Percentiles rank a stretch among this genome's conserved stretches.
Conservation (phyloP, 176 grass and related monocot genomes). For the Oropetium thomaeum region DNA sequence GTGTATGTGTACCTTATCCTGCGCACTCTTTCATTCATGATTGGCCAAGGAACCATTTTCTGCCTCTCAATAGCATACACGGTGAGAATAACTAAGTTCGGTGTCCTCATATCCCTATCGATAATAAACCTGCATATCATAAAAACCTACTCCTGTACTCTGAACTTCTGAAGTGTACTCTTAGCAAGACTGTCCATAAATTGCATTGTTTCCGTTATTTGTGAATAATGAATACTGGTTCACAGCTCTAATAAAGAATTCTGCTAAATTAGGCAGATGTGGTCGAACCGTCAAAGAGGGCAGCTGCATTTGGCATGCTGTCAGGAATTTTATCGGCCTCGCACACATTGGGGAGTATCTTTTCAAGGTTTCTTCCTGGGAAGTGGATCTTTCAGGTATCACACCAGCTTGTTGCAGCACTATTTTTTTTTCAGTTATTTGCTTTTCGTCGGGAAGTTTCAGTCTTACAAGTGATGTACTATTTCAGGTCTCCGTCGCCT, state of each 20-base stretch:
- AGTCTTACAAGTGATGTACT: background rate
- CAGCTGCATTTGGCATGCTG: conserved; percentile 62
- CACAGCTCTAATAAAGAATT: background rate
- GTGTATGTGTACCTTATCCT: conserved; percentile 61
- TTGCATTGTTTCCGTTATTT: background rate
- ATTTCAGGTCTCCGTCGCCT: conserved; percentile 54
- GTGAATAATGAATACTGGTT: background rate
- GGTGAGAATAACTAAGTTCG: conserved; percentile 22
- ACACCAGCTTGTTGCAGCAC: background rate
- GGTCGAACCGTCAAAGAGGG: conserved; percentile 57
- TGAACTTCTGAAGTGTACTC: background rate
- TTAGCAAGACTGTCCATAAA: too few relatives aligned
- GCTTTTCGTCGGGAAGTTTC: background rate
- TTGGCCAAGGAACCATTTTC: conserved; percentile 83
- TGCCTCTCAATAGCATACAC: conserved; percentile 71
- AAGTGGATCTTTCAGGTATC: conserved; percentile 74
- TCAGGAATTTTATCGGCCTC: conserved; percentile 71
- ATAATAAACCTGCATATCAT: background rate
- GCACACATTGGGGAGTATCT: conserved; percentile 61
- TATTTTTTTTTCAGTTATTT: background rate
- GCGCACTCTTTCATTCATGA: conserved; percentile 52
- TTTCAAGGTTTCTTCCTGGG: conserved; percentile 71
- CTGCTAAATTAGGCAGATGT: conserved; percentile 59
- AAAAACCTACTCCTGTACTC: background rate
- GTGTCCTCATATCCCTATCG: background rate